These are phyloP conservation scores for Serendipita sp. DNA, from an alignment of 768 basidiomycete species.

Conservation along the genomic window DNA sequence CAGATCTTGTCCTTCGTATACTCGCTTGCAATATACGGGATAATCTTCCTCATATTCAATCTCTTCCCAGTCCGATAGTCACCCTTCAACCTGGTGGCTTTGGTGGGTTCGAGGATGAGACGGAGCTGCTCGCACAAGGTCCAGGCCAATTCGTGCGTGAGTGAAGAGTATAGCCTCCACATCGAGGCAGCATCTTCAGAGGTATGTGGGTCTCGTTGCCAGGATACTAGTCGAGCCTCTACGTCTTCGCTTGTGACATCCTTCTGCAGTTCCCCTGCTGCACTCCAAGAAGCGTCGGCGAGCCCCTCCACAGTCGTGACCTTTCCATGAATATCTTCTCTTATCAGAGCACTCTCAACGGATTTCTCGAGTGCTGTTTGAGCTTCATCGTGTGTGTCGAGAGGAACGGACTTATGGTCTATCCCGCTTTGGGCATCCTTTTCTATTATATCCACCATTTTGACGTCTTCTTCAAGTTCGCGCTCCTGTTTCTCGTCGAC, in stretches of 20 bases:
- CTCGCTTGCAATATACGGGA: slow-evolving; percentile 94
- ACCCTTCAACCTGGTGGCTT: slow-evolving; percentile 84
- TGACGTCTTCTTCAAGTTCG: slow-evolving; percentile 11
- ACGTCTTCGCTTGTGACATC: slow-evolving; percentile 17
- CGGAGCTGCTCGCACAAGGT: slow-evolving; percentile 91
- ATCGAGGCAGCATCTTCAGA: slow-evolving; percentile 46
- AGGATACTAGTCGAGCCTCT: slow-evolving; percentile 41
- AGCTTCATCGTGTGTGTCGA: neutral
- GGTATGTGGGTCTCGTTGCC: slow-evolving; percentile 46
- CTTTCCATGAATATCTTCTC: neutral
- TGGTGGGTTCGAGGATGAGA: slow-evolving; percentile 87
- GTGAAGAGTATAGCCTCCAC: slow-evolving; percentile 84
- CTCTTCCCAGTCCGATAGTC: slow-evolving; percentile 97
- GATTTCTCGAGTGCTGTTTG: neutral
- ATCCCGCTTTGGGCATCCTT: neutral
- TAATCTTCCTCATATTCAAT: slow-evolving; percentile 97
- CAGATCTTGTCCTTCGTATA: slow-evolving; percentile 99
- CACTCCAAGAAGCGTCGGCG: neutral
- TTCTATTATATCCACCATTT: slow-evolving; percentile 11
- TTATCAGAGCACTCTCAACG: neutral
- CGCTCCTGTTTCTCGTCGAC: slow-evolving; percentile 30
- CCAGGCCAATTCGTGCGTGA: slow-evolving; percentile 84
- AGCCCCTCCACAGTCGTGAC: neutral
- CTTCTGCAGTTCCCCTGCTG: neutral
- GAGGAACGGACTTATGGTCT: neutral